Percentiles rank a stretch among this genome's conserved stretches.
These are phyloP conservation scores for Trichoderma citrinoviride DNA, from an alignment of 2,329 filamentous ascomycete genomes.

Conservation along the genomic window DNA sequence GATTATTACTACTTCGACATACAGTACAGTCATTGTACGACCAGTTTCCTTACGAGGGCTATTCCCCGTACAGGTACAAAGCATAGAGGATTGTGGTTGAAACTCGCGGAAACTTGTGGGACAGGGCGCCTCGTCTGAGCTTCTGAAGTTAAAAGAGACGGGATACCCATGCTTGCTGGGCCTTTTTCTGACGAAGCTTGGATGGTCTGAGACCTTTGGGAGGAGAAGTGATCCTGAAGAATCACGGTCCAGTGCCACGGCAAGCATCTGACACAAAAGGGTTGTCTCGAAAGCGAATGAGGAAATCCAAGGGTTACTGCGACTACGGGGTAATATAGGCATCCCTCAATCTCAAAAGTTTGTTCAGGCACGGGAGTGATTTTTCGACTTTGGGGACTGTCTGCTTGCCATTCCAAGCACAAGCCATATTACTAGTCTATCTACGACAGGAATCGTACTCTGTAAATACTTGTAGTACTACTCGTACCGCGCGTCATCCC, in stretches of 20 bases:
- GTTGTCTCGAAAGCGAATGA: not conserved
- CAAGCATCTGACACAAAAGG: not conserved
- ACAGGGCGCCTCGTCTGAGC: constrained; percentile 13
- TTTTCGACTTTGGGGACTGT: not conserved
- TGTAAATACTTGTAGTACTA: too few relatives aligned
- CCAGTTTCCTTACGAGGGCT: not conserved
- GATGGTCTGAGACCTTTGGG: constrained; percentile 11
- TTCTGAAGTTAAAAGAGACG: not conserved
- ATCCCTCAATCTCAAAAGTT: not conserved
- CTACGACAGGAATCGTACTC: too few relatives aligned
- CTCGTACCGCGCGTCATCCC: not conserved
- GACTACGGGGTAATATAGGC: not conserved
- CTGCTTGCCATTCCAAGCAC: not conserved
- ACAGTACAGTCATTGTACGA: not conserved
- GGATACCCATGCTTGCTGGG: constrained; percentile 8
- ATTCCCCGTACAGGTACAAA: not conserved
- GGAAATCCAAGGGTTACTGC: not conserved
- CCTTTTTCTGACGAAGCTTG: constrained; percentile 15
- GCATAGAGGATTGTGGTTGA: too few relatives aligned
- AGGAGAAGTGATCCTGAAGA: not conserved
- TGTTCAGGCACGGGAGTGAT: not conserved
- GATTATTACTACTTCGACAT: not conserved
- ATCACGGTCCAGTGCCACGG: not conserved
- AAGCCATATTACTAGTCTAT: too few relatives aligned
- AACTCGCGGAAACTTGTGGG: not conserved